Evolutionary conservation across 1,284 basidiomycete genomes (phyloP).

Genomic region (Pseudomicrostroma phylloplanum): DNA sequence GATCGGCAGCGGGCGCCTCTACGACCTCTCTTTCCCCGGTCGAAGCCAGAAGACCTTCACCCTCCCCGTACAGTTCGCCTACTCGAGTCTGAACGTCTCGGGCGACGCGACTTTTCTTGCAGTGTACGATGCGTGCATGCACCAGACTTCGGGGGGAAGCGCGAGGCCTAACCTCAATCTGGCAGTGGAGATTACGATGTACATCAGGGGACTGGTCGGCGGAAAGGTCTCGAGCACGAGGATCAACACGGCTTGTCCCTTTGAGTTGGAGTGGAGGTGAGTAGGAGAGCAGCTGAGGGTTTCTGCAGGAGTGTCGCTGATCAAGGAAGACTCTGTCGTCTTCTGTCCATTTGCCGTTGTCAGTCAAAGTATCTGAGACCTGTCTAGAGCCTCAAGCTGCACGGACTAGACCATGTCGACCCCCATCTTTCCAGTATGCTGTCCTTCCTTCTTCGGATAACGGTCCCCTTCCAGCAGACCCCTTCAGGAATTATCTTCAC

Average conservation of each 20-base stretch:
- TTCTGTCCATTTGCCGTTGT: no score
- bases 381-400: no score
- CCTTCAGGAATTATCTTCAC: no score
- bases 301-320: no score
- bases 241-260: slow-evolving; percentile 28
- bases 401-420: no score
- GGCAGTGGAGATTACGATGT: slow-evolving; percentile 24
- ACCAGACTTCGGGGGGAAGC: slow-evolving; percentile 16
- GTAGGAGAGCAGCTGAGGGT: neutral
- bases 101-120: slow-evolving; percentile 35
- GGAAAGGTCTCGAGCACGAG: slow-evolving; percentile 26
- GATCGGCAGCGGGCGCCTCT: slow-evolving; percentile 28
- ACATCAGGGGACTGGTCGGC: slow-evolving; percentile 29
- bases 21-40: slow-evolving; percentile 14
- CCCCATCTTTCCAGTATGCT: no score
- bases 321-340: no score
- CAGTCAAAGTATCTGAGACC: no score
- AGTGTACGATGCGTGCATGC: slow-evolving; percentile 31
- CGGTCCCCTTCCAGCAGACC: no score
- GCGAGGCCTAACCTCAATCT: slow-evolving; percentile 23
- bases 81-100: slow-evolving; percentile 27
- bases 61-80: slow-evolving; percentile 31
- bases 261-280: slow-evolving; percentile 19
- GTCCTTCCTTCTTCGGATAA: no score
- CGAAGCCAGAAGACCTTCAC: slow-evolving; percentile 25